Evolutionary conservation across 148 eudicot species (phyloP).

Genomic region (Agrostemma githago): DNA sequence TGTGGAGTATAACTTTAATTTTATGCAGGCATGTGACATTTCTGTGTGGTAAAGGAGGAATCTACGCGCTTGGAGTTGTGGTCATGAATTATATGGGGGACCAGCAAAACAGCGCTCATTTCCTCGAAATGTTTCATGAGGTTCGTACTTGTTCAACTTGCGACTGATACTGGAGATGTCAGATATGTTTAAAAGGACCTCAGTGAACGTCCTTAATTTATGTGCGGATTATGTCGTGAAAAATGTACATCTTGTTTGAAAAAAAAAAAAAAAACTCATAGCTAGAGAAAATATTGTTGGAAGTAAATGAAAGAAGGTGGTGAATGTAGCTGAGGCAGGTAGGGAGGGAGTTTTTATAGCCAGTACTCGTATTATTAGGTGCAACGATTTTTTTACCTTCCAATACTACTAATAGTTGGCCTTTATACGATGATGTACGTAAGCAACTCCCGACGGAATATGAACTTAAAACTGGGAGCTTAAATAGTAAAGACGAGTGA

Average conservation of each 20-base stretch:
- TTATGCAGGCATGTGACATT: constrained; percentile 59
- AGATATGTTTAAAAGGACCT: background rate
- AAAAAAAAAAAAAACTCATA: background rate
- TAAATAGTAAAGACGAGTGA: too few species aligned
- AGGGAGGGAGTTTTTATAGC: background rate
- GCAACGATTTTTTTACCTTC: background rate
- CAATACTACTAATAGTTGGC: background rate
- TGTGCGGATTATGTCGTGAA: background rate
- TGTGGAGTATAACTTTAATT: background rate
- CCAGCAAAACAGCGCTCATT: constrained; percentile 34
- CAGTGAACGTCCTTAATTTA: background rate
- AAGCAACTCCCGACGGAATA: background rate
- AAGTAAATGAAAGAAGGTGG: background rate
- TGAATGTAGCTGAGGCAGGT: background rate
- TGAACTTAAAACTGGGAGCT: too few species aligned
- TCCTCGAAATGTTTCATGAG: constrained; percentile 51
- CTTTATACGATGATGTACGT: background rate
- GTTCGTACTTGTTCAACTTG: constrained; percentile 21
- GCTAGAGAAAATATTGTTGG: background rate
- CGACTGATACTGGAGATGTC: background rate
- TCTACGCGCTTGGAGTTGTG: constrained; percentile 67
- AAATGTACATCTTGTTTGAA: background rate
- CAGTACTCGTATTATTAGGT: too few species aligned
- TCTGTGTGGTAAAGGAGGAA: constrained; percentile 67
- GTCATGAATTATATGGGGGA: constrained; percentile 44